Evolutionary conservation across 75 land plant genomes (phyloP).

Genomic region (Adiantum capillusveneris): DNA sequence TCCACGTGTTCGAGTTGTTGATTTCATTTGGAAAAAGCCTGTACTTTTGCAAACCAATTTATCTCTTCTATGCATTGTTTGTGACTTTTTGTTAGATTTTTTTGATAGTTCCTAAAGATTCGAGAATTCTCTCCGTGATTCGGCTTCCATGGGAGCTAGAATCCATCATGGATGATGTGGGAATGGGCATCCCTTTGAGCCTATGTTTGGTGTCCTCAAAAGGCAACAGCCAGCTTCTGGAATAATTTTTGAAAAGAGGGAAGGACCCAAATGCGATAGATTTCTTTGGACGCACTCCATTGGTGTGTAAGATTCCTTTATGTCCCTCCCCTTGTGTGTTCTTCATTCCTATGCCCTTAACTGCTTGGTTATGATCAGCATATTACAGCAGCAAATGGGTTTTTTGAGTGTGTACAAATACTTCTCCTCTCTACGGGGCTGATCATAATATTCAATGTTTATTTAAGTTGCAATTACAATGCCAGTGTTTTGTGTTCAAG

Average conservation of each 20-base stretch:
- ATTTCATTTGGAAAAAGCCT: too few species aligned
- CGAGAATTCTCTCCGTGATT: slow-evolving; percentile 26
- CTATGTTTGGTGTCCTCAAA: slow-evolving; percentile 34
- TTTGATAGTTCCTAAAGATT: slow-evolving; percentile 53
- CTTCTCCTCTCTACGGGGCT: slow-evolving; percentile 58
- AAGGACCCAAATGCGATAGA: slow-evolving; percentile 50
- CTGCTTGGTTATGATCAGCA: slow-evolving; percentile 62
- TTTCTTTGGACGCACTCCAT: slow-evolving; percentile 43
- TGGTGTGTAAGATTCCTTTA: too few species aligned
- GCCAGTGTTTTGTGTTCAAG: too few species aligned
- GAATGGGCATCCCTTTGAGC: slow-evolving; percentile 35
- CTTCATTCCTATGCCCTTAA: too few species aligned
- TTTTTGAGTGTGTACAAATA: slow-evolving; percentile 46
- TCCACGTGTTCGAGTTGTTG: too few species aligned
- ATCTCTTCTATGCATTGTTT: too few species aligned
- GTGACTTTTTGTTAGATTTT: too few species aligned
- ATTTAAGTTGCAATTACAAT: too few species aligned
- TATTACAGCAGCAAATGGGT: slow-evolving; percentile 69
- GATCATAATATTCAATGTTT: slow-evolving; percentile 51
- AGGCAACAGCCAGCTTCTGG: slow-evolving; percentile 35
- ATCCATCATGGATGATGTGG: slow-evolving; percentile 29
- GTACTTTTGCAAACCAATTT: too few species aligned
- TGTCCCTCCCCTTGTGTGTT: too few species aligned
- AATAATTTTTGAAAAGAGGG: slow-evolving; percentile 33
- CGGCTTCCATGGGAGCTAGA: slow-evolving; percentile 41